Evolutionary conservation across 2,329 filamentous ascomycete species (phyloP), one percentile per base, ranked within the genome.

Genomic region (Trichoderma cornu-damae): DNA sequence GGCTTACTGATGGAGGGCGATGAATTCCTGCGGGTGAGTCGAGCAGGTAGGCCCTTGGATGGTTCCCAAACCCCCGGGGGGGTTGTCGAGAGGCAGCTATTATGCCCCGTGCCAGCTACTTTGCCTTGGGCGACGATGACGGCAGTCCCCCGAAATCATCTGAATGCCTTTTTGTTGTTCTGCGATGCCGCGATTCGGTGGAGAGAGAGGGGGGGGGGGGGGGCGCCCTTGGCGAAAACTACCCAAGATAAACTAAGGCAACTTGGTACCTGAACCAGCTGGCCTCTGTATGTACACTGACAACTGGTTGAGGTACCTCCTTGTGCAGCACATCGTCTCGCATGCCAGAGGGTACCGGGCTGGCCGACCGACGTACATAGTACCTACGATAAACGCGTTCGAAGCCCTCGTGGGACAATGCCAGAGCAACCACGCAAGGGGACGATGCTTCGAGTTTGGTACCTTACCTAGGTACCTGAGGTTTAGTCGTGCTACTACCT

Each of bases 351-450:
- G 50, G 50, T 54, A 34, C 40, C 22, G 2, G 14, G 4, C 8
- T n/a, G 40, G 3, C 50, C 20, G 40, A 20, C 50, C n/a, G n/a
- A n/a, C n/a, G n/a, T n/a, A n/a, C n/a, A n/a, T n/a, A n/a, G n/a
- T n/a, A n/a, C n/a, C 50, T 44, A 54, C 50, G 40, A 54, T 18
- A 54, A 26, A 37, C 40, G 28, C 35, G 50, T 30, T 14, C 16
- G 40, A 44, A n/a, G 50, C 38, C 50, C 50, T 44, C 50, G 50
- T 54, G 50, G 50, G 40, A 44, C 50, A 43, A 35, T 34, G 44
- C 44, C 44, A 35, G 22, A 48, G 44, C 18, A 28, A 18, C 24
- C 12, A 20, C 26, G 18, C 18, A 30, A 52, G 28, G 34, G n/a
- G 49, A n/a, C n/a, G n/a, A n/a, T n/a, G n/a, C n/a, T n/a, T n/a